Evolutionary conservation across 2,329 filamentous ascomycete genomes (phyloP), one percentile per base, ranked within the genome.

Genomic region (Neofusicoccum cordaticola): DNA sequence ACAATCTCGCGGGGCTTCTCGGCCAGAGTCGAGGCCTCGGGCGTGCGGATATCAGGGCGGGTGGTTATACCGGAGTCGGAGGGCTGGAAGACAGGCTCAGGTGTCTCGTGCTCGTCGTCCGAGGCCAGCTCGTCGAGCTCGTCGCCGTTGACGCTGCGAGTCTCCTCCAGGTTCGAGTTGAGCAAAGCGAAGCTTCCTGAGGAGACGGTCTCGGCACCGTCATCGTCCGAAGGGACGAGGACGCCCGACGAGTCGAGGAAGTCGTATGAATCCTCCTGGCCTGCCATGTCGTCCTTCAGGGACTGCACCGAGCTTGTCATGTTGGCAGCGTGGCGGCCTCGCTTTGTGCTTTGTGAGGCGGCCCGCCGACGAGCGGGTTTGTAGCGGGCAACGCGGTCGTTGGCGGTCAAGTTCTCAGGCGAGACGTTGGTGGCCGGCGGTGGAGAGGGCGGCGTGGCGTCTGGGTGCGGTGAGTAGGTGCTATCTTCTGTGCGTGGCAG

Each of bases 81-180:
- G n/a, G 63, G 63, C 34, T 65, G 45, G n/a, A 65, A 65, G n/a
- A 61, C 47, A 7, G 63, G 63, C 47, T 65, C 63, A 2, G 35
- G 31, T 13, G 35, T 35, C n/a, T 65, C 63, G 9, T 51, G 34
- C 47, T 65, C 63, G 17, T 60, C 56, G 12, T 57, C 62, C n/a
- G 52, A 64, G 15, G 44, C 9, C 5, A 17, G 13, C 3, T 58
- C 52, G 2, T 64, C 62, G 17, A 31, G 22, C 34, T 64, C 52
- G 22, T 51, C 57, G 22, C 35, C 53, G 12, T 42, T 52, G 15
- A 65, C 63, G 39, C 63, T 65, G 31, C 37, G 41, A 27, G 57
- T 50, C 31, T 65, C 63, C 11, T 65, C 63, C n/a, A 47, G 19
- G 22, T 50, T 65, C 5, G 63, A 39, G 17, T 47, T 47, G 13